Evolutionary conservation across 768 basidiomycete genomes (phyloP).

Genomic region (Xerocomellus chrysenteron): DNA sequence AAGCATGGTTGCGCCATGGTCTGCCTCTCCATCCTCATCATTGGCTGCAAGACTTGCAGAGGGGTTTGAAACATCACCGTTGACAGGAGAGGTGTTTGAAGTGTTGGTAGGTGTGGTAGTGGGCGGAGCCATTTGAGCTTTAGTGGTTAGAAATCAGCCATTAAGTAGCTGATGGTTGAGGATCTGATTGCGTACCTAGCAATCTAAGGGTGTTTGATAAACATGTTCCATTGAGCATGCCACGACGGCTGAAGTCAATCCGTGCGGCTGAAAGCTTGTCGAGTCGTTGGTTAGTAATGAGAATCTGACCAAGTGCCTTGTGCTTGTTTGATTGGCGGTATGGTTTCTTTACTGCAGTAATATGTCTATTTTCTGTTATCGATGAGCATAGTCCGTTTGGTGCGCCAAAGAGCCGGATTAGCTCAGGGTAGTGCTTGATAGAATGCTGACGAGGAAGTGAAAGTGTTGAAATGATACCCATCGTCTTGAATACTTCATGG

Average conservation of each 20-base stretch:
- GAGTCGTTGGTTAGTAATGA: conserved; percentile 26
- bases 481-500: no score
- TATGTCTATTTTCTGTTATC: conserved; percentile 37
- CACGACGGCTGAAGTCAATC: conserved; percentile 15
- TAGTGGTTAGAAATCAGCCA: not conserved
- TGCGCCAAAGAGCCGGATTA: conserved; percentile 29
- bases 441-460: conserved; percentile 36
- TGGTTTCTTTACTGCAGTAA: conserved; percentile 37
- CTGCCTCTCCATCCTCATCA: not conserved
- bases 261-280: conserved; percentile 28
- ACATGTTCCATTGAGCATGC: conserved; percentile 23
- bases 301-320: conserved; percentile 33
- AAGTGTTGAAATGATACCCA: not conserved
- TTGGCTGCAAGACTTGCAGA: not conserved
- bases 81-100: not conserved
- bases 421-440: conserved; percentile 28
- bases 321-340: conserved; percentile 27
- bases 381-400: conserved; percentile 9
- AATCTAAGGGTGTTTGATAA: not conserved
- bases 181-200: not conserved
- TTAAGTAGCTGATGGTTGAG: no score
- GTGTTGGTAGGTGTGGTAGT: not conserved
- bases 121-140: not conserved
- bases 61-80: not conserved
- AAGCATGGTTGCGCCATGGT: not conserved